Evolutionary conservation across 345 rosid genomes (phyloP).

Genomic region (Brassica incana): DNA sequence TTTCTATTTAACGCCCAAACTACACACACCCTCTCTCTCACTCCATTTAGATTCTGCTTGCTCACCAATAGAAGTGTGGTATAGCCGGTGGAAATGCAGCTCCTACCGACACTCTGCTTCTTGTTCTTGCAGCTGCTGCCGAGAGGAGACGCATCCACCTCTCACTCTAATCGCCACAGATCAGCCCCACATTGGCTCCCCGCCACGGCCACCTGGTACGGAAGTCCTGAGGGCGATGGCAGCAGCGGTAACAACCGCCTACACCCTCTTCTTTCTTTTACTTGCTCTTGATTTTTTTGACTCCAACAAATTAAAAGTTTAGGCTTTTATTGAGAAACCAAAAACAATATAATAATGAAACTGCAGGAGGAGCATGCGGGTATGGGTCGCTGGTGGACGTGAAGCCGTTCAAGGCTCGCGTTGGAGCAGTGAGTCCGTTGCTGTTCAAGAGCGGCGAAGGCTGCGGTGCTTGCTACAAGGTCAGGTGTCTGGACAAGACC

Average conservation of each 20-base stretch:
- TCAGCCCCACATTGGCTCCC: conserved; percentile 62
- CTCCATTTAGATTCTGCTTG: background rate
- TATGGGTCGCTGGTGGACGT: conserved; percentile 88
- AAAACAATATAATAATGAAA: background rate
- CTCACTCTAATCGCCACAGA: conserved; percentile 29
- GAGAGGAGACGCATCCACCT: background rate
- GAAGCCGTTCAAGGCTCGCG: conserved; percentile 80
- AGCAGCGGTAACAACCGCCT: conserved; percentile 60
- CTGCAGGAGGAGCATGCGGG: conserved; percentile 95
- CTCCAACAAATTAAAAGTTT: background rate
- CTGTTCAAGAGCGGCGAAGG: conserved; percentile 89
- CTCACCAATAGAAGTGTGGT: background rate
- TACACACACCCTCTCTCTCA: conserved; percentile 17
- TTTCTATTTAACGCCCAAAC: conserved; percentile 16
- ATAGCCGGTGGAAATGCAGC: conserved; percentile 44
- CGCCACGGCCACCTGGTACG: conserved; percentile 98
- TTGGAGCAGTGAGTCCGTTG: conserved; percentile 84
- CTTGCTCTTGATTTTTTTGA: background rate
- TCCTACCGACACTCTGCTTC: conserved; percentile 22
- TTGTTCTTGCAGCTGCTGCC: conserved; percentile 20
- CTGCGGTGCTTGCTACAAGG: conserved; percentile 92
- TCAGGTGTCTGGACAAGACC: conserved; percentile 67
- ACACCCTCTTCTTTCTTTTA: background rate
- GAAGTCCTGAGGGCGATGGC: conserved; percentile 95
- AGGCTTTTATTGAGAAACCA: background rate